phyloP scores from a whole-genome alignment of 805 yeast genomes.

The Cyberlindnera galapagoensis region DNA sequence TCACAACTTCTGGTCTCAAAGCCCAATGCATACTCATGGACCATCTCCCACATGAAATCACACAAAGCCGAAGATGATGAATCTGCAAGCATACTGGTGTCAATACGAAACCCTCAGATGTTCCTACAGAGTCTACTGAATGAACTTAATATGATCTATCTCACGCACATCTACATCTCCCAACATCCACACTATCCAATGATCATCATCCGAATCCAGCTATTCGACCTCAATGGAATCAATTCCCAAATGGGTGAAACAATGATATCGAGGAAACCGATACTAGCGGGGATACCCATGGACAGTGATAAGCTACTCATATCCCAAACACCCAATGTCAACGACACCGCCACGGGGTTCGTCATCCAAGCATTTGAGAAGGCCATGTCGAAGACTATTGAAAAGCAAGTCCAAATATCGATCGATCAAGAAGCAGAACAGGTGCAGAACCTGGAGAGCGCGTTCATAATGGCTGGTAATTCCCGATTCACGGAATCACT shows the following conservation, averaged over 20 bases:
- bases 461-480: conserved; percentile 49
- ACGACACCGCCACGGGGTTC: conserved; percentile 41
- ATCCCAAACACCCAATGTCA: conserved; percentile 21
- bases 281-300: conserved; percentile 58
- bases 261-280: conserved; percentile 49
- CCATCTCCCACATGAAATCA: conserved; percentile 15
- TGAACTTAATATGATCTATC: conserved; percentile 44
- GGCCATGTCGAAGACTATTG: conserved; percentile 37
- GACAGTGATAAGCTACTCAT: conserved; percentile 48
- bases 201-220: conserved; percentile 56
- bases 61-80: conserved; percentile 23
- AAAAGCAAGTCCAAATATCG: conserved; percentile 31
- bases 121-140: conserved; percentile 43
- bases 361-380: conserved; percentile 57
- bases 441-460: conserved; percentile 44
- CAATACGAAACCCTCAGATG: conserved; percentile 37
- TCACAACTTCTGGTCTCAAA: conserved; percentile 57
- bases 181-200: conserved; percentile 59
- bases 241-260: conserved; percentile 20
- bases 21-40: conserved; percentile 37
- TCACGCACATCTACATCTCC: conserved; percentile 60
- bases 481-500: conserved; percentile 55
- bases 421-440: conserved; percentile 17
- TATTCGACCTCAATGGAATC: conserved; percentile 43
- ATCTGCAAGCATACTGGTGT: conserved; percentile 21